Evolutionary conservation across 768 basidiomycete genomes (phyloP), one percentile per base, ranked within the genome.

Genomic region (Tricholoma flavovirens): DNA sequence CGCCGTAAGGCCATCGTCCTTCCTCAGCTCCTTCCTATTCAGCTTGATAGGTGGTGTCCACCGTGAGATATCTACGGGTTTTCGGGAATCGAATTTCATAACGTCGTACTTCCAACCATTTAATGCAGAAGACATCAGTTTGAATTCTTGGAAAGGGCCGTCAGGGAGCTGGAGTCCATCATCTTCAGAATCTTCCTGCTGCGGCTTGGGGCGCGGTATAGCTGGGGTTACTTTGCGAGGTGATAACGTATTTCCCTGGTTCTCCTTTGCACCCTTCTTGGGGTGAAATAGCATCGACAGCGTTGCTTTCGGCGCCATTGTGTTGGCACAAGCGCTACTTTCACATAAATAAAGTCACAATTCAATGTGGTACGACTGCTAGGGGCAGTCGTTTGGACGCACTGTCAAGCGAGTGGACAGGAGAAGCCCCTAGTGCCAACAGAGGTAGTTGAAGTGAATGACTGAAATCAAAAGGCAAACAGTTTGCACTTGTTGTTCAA

Each of bases 31-130:
- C 71, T 93, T 94, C 64, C 93, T 79, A 70, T 95, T 95, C 62
- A 95, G 76, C 73, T 88, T 90, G 66, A 94, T 85, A 12, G 93
- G 93, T 56, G 74, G 74, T 30, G 75, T 68, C 87, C 92, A 93
- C 29, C 73, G 70, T 51, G 76, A 75, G 53, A 91, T 77, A 66
- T 93, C 89, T 54, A 90, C 73, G 14, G 78, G 74, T 64, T 87
- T 87, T 55, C 86, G 79, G 32, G 85, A 83, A 69, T 90, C 85
- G 68, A 95, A 92, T 70, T 92, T 92, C 88, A 94, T 91, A 56
- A 94, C 83, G 72, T 93, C 89, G 78, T 92, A 90, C 67, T 88
- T 90, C 90, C 90, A 93, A 24, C 87, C 89, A 67, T 89, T 88
- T 66, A 87, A 81, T 14, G 83, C 81, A 26, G 87, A 87, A 6